Base-by-base conservation (phyloP, 495 filamentous ascomycete genomes). In the Chaetomidium leptoderma region DNA sequence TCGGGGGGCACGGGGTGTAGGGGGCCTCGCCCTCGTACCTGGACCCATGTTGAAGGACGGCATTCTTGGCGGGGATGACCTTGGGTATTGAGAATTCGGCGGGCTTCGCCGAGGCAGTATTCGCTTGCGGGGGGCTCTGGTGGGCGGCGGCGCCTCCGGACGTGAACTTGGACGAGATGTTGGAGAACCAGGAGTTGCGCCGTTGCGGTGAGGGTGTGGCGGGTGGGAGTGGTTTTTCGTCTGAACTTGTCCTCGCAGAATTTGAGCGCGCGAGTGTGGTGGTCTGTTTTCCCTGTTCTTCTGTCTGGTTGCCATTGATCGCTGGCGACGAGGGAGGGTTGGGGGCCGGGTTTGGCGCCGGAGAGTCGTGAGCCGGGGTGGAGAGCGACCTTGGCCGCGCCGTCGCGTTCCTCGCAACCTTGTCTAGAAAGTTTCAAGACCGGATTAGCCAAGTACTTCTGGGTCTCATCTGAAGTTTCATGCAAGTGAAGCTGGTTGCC, bases 131-230 rank as follows among this genome's bases (percentile, higher is more conserved):
- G 51, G 77, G 73, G 49, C 70, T 72, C 45, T 69, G 51, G 74
- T 66, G 49, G 74, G 73, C 35, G 76, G 74, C 29, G 70, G 78
- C 47, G 64, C 66, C 24, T 78, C 79, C n/a, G 14, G 83, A 87
- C 11, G 89, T 91, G 73, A 98, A 96, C 66, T 93, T 97, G 57
- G 90, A 95, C 60, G 90, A 95, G 51, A 97, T 79, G 60, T 82
- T 95, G 30, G 88, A 90, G 57, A 98, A 88, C 92, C 92, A 98
- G 21, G 91, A 95, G 39, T 83, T 86, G 56, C 86, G 78, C 54
- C 91, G 77, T 51, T 78, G 74, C 1, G 74, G 60, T 6, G 59
- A 21, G 23, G 57, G 35, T 3, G 36, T 55, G 29, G 33, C 65
- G 3, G 60, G 26, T 0, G n/a, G n/a, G n/a, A 45, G 23, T 10